These are phyloP conservation scores for Coemansia linderi DNA, from an alignment of 371 early-diverging fungal species.

Conservation along the genomic window DNA sequence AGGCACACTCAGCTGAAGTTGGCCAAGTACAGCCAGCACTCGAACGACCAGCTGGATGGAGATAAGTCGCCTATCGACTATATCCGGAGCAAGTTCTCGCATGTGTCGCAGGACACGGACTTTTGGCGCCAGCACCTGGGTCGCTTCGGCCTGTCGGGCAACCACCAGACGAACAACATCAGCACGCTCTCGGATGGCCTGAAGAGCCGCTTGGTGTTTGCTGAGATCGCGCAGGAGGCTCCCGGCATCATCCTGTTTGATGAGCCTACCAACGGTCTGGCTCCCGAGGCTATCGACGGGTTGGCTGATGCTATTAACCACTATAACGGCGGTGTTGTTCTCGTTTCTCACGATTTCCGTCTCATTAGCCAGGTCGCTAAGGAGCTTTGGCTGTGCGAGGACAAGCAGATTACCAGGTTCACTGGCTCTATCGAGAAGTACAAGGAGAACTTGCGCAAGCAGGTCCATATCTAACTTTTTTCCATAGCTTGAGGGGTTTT, in stretches of 20 bases:
- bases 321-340: slow-evolving; percentile 96
- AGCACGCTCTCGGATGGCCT: slow-evolving; percentile 91
- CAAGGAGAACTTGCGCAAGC: slow-evolving; percentile 83
- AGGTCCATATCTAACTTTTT: slow-evolving; percentile 55
- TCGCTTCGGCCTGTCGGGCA: slow-evolving; percentile 90
- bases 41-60: slow-evolving; percentile 91
- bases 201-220: slow-evolving; percentile 94
- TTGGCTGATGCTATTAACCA: slow-evolving; percentile 94
- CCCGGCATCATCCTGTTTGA: slow-evolving; percentile 97
- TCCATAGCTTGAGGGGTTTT: not conserved
- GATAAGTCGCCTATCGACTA: slow-evolving; percentile 89
- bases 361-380: slow-evolving; percentile 94
- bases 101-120: slow-evolving; percentile 71
- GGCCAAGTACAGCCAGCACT: slow-evolving; percentile 98
- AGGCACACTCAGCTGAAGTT: slow-evolving; percentile 90
- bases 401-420: slow-evolving; percentile 73
- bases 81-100: slow-evolving; percentile 83
- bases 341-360: slow-evolving; percentile 99
- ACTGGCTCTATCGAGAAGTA: slow-evolving; percentile 84
- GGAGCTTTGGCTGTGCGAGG: slow-evolving; percentile 96
- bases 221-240: slow-evolving; percentile 82
- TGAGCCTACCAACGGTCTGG: slow-evolving; percentile 95
- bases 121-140: slow-evolving; percentile 92
- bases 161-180: slow-evolving; percentile 90
- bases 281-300: slow-evolving; percentile 96